Percentiles rank a stretch among this genome's conserved stretches.
Conservation (phyloP, 1,284 basidiomycete species). For the Naganishia cerealis region DNA sequence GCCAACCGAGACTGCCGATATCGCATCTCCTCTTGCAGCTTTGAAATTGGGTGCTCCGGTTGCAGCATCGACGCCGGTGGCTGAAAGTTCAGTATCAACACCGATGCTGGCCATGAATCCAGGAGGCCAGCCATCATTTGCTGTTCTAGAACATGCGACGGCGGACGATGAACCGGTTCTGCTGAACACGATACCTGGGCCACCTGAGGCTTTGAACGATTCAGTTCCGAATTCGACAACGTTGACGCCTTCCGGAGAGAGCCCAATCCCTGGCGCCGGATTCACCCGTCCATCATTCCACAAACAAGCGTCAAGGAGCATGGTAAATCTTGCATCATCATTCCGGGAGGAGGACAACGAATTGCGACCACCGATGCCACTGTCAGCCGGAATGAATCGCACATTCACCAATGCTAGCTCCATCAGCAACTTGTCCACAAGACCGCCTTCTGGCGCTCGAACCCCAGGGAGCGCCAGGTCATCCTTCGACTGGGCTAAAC, state of each 20-base stretch:
- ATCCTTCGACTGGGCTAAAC: conserved; percentile 43
- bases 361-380: not conserved
- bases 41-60: conserved; percentile 7
- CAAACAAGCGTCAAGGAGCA: conserved; percentile 29
- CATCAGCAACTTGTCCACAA: not conserved
- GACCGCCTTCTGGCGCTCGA: not conserved
- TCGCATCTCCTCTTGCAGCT: conserved; percentile 6
- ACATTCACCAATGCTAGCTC: conserved; percentile 14
- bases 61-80: not conserved
- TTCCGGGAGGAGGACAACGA: not conserved
- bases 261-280: not conserved
- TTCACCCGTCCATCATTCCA: conserved; percentile 18
- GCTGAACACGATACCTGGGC: conserved; percentile 10
- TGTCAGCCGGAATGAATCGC: conserved; percentile 20
- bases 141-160: conserved; percentile 13
- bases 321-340: conserved; percentile 29
- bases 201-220: not conserved
- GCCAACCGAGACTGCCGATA: not conserved
- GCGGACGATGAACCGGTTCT: conserved; percentile 9
- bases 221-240: not conserved
- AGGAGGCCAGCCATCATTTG: not conserved
- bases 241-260: not conserved
- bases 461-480: conserved; percentile 10
- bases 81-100: not conserved
- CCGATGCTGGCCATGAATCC: not conserved